phyloP scores from a whole-genome alignment of 805 yeast species.

The Kazachstania kunashirensis region DNA sequence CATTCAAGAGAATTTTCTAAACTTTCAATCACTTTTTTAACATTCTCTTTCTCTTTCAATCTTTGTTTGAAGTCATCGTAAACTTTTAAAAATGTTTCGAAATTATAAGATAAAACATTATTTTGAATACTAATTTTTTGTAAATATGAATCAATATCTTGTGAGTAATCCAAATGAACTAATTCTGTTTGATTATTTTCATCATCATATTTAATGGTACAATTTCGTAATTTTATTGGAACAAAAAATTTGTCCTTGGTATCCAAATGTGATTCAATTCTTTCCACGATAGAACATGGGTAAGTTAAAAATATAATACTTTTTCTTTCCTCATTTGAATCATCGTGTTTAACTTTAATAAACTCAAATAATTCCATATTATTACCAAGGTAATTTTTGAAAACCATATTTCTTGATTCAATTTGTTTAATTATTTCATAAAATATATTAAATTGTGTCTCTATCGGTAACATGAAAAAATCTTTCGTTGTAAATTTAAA shows the following conservation, averaged over 20 bases:
- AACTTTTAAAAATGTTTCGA: constrained; percentile 19
- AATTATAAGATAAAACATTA: constrained; percentile 19
- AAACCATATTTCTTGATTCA: constrained; percentile 22
- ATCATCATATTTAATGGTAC: constrained; percentile 20
- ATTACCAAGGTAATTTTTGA: constrained; percentile 23
- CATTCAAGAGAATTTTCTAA: constrained; percentile 2
- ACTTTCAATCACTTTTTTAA: neutral
- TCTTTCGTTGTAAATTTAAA: neutral
- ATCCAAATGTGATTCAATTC: constrained; percentile 6
- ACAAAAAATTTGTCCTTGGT: constrained; percentile 3
- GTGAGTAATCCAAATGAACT: constrained; percentile 23
- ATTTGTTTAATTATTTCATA: constrained; percentile 22
- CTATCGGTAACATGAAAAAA: constrained; percentile 7
- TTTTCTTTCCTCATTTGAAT: constrained; percentile 11
- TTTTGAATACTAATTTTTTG: constrained; percentile 15
- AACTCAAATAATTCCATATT: constrained; percentile 23
- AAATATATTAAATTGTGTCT: constrained; percentile 21
- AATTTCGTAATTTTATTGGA: constrained; percentile 24
- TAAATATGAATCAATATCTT: constrained; percentile 25
- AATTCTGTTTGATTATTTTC: constrained; percentile 14
- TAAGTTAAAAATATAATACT: constrained; percentile 13
- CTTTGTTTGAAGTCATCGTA: constrained; percentile 4
- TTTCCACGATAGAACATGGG: constrained; percentile 17
- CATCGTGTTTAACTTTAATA: constrained; percentile 14
- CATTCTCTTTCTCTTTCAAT: neutral